Evolutionary conservation across 2,329 filamentous ascomycete genomes (phyloP).

Genomic region (Colletotrichum paranaense): DNA sequence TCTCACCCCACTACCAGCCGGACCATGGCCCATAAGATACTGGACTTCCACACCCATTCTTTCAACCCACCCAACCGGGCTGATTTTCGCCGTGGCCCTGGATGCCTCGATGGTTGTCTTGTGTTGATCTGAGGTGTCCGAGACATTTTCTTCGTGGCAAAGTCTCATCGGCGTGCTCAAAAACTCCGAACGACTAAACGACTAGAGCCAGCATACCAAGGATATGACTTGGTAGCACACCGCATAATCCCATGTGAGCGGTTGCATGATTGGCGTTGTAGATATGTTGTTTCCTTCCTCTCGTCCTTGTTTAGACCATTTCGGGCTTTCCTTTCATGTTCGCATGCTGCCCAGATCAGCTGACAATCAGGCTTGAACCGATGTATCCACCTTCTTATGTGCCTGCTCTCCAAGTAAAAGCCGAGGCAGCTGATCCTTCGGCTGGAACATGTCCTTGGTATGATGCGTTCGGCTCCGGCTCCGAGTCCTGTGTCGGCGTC

Average conservation of each 20-base stretch:
- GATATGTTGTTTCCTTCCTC: background rate
- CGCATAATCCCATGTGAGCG: slow-evolving; percentile 11
- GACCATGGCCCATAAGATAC: background rate
- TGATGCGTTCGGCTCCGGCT: slow-evolving; percentile 48
- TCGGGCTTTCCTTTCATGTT: background rate
- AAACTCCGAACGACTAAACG: background rate
- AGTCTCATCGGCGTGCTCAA: background rate
- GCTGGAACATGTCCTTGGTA: slow-evolving; percentile 16
- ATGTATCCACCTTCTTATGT: slow-evolving; percentile 17
- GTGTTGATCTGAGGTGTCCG: slow-evolving; percentile 23
- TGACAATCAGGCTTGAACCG: slow-evolving; percentile 12
- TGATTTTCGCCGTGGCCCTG: background rate
- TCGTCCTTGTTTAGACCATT: background rate
- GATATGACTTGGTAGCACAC: background rate
- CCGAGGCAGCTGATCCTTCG: slow-evolving; percentile 20
- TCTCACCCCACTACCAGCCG: background rate
- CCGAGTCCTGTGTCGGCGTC: slow-evolving; percentile 51
- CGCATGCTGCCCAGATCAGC: background rate
- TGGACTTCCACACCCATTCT: background rate
- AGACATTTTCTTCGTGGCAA: slow-evolving; percentile 8
- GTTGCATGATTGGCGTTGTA: background rate
- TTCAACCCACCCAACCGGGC: background rate
- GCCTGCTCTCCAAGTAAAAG: slow-evolving; percentile 16
- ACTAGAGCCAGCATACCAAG: background rate
- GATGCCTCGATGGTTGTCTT: slow-evolving; percentile 19